Base-by-base conservation (phyloP, 345 rosid genomes). In the Citrus medica region DNA sequence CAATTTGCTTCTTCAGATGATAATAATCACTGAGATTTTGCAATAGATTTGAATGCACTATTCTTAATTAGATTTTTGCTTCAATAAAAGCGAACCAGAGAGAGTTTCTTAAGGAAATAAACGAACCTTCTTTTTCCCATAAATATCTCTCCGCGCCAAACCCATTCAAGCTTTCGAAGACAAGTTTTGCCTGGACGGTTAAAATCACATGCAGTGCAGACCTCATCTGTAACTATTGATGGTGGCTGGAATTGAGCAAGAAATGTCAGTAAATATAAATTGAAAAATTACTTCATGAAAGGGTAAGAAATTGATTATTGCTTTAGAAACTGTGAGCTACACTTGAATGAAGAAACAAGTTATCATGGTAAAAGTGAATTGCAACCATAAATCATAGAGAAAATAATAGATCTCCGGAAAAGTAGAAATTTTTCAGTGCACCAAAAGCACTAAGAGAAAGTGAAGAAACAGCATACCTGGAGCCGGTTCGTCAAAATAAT, bases 101-200 rank as follows among this genome's bases (percentile, higher is more conserved):
- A 67, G 37, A 65, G 33, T 80, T n/a, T 7, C 62, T 42, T 58
- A 58, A 35, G 71, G 24, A 38, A 76, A 61, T 17, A 7, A 77
- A 32, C n/a, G 71, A 81, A 95, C 98, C 97, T 95, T 88, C 82
- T 93, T 86, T 93, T 92, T 63, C 94, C 98, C 92, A 67, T 90
- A 84, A 83, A 95, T 77, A 80, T 86, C 85, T 93, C 98, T 81
- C 99, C 99, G 80, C 98, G 98, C 99, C 99, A 95, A 80, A 92
- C 97, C 99, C 99, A 95, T 85, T 95, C 99, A 84, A 95, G 99
- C 81, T 86, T 93, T 61, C 98, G 84, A 40, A 95, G 97, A 84
- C 99, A 95, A 65, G 91, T 91, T 87, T 92, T 95, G 61, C 87
- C 99, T 5, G 98, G 98, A 74, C 90, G 95, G 85, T 93, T 93